phyloP scores from a whole-genome alignment of 805 yeast species.

The Barnettozyma pratensis region DNA sequence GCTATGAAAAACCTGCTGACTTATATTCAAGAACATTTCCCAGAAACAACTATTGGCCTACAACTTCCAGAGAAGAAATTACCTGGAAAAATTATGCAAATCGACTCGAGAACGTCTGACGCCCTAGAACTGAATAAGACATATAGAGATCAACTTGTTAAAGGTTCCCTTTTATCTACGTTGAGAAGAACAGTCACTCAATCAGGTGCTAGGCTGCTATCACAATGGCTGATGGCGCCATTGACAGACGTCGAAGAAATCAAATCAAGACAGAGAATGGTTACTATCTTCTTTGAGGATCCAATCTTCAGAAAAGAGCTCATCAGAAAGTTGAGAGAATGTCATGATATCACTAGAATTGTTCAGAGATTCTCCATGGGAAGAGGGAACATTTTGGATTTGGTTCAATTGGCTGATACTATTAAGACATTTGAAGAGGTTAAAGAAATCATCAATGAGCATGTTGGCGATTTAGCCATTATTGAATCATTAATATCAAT shows the following conservation, averaged over 20 bases:
- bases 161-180: conserved; percentile 67
- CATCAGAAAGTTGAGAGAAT: conserved; percentile 33
- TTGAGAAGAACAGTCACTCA: conserved; percentile 72
- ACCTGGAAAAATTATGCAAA: conserved; percentile 54
- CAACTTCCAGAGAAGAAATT: conserved; percentile 60
- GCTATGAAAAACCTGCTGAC: conserved; percentile 61
- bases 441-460: conserved; percentile 13
- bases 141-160: conserved; percentile 47
- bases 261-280: conserved; percentile 46
- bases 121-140: conserved; percentile 69
- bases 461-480: conserved; percentile 24
- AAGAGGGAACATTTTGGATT: conserved; percentile 38
- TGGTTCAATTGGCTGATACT: conserved; percentile 39
- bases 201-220: conserved; percentile 75
- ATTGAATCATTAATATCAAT: conserved; percentile 22
- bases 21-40: conserved; percentile 71
- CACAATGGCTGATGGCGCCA: conserved; percentile 82
- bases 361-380: conserved; percentile 54
- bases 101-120: conserved; percentile 74
- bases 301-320: conserved; percentile 27
- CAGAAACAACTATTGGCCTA: conserved; percentile 56
- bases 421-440: conserved; percentile 32
- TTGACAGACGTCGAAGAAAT: conserved; percentile 56
- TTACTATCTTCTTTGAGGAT: conserved; percentile 36
- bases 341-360: conserved; percentile 55